These are phyloP conservation scores for Didymella sp. DNA, from an alignment of 2,329 filamentous ascomycete genomes.

Conservation along the genomic window DNA sequence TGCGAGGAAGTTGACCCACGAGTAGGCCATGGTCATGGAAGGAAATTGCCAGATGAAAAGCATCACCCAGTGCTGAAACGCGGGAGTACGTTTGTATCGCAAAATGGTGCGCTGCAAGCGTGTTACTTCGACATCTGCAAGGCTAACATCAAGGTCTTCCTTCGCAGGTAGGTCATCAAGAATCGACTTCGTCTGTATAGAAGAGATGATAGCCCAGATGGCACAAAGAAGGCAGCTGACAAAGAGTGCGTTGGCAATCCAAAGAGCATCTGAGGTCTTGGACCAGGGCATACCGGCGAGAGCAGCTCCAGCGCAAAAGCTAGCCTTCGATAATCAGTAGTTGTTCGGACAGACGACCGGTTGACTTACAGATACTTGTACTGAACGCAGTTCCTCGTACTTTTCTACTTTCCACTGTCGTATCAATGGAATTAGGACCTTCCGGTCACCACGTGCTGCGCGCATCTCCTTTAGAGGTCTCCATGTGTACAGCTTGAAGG, in stretches of 20 bases:
- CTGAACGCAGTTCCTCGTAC: constrained; percentile 36
- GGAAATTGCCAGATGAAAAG: constrained; percentile 43
- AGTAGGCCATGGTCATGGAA: constrained; percentile 41
- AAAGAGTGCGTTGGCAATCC: constrained; percentile 35
- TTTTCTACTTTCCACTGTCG: constrained; percentile 39
- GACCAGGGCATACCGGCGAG: constrained; percentile 33
- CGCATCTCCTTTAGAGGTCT: constrained; percentile 33
- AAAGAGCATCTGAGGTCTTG: constrained; percentile 24
- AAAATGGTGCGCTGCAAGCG: constrained; percentile 31
- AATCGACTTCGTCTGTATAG: constrained; percentile 38
- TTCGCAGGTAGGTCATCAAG: constrained; percentile 37
- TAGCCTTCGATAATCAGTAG: constrained; percentile 26
- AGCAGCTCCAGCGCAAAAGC: constrained; percentile 38
- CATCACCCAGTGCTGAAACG: constrained; percentile 37
- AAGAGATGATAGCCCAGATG: constrained; percentile 41
- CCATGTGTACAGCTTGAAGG: constrained; percentile 44
- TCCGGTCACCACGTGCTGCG: constrained; percentile 27
- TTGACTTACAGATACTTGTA: constrained; percentile 33
- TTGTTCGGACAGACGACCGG: neutral
- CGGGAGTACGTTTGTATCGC: constrained; percentile 33
- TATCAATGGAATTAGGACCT: constrained; percentile 25
- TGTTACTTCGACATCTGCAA: constrained; percentile 31
- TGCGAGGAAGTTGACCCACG: constrained; percentile 35
- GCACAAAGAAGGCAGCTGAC: constrained; percentile 35
- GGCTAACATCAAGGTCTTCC: constrained; percentile 24